Percentiles rank a stretch among this genome's conserved stretches.
phyloP scores from a whole-genome alignment of 768 basidiomycete species.

The Multifurca ochricompacta region DNA sequence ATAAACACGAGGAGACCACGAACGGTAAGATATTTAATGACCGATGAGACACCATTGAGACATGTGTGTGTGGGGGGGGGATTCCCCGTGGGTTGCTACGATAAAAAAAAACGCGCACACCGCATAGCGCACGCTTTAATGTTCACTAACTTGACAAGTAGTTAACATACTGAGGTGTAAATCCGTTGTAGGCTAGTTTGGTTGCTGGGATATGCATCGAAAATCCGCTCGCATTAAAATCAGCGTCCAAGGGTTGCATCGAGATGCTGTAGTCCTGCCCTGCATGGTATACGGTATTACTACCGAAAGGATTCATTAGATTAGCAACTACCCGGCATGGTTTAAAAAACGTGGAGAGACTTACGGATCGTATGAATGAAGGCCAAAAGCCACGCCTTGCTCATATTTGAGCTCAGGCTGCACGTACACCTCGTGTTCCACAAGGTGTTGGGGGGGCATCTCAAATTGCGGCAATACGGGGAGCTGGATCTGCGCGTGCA shows the following conservation, averaged over 20 bases:
- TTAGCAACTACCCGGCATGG: not conserved
- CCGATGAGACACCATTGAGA: conserved; percentile 10
- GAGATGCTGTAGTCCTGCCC: conserved; percentile 15
- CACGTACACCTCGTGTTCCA: conserved; percentile 12
- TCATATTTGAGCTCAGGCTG: conserved; percentile 15
- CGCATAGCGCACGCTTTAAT: not conserved
- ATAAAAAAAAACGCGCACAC: conserved; percentile 5
- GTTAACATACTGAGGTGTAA: conserved; percentile 4
- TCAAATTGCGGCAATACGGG: conserved; percentile 12
- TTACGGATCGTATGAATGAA: conserved; percentile 15
- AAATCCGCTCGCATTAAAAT: conserved; percentile 5
- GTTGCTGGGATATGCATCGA: conserved; percentile 13
- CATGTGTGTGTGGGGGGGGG: too few relatives aligned
- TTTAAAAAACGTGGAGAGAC: not conserved
- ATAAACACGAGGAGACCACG: conserved; percentile 3
- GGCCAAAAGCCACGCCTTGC: not conserved
- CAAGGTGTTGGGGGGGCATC: conserved; percentile 8
- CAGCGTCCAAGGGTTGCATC: conserved; percentile 9
- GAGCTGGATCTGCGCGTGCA: conserved; percentile 8
- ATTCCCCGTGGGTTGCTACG: not conserved
- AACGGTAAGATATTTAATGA: conserved; percentile 1
- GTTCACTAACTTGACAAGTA: conserved; percentile 10
- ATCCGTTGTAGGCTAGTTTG: conserved; percentile 2
- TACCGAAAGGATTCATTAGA: not conserved
- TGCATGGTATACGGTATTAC: conserved; percentile 8